A percentile compares a stretch with the other conserved stretches of the same genome.
Conservation (phyloP, 768 basidiomycete species). For the Auricularia cornea region DNA sequence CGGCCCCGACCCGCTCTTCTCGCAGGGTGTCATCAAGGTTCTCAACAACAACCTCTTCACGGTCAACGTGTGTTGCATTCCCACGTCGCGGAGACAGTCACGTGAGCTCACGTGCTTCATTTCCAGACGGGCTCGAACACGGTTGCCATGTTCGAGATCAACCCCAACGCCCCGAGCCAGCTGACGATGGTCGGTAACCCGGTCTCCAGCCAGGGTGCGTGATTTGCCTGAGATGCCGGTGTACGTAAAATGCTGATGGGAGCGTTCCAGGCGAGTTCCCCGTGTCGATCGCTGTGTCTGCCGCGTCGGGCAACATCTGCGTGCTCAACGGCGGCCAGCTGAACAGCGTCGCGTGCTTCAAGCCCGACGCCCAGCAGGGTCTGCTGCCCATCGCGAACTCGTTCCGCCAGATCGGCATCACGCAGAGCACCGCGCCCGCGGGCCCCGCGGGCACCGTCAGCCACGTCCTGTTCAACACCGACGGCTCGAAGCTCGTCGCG, state of each 20-base stretch:
- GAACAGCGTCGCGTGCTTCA: constrained; percentile 32
- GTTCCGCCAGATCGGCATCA: constrained; percentile 34
- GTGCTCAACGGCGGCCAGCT: constrained; percentile 29
- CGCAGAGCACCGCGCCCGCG: constrained; percentile 43
- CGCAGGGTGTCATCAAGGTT: constrained; percentile 34
- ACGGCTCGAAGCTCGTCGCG: constrained; percentile 35
- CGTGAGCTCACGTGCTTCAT: not conserved
- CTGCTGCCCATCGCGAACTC: constrained; percentile 33
- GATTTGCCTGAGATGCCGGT: not conserved
- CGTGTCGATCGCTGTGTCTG: constrained; percentile 32
- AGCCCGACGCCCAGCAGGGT: constrained; percentile 33
- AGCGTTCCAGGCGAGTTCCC: constrained; percentile 32
- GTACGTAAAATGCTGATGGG: not conserved
- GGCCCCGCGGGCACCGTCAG: constrained; percentile 39
- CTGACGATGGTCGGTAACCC: constrained; percentile 37
- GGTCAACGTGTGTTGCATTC: constrained; percentile 25
- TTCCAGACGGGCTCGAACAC: constrained; percentile 41
- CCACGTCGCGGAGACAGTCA: not conserved
- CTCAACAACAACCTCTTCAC: constrained; percentile 28
- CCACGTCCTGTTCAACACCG: constrained; percentile 41
- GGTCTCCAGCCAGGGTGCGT: constrained; percentile 30
- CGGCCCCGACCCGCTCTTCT: constrained; percentile 35
- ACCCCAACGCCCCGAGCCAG: constrained; percentile 34
- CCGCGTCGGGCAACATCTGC: constrained; percentile 23
- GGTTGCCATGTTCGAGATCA: constrained; percentile 30